Base-by-base conservation (phyloP, 257 asterid species). In the Vinca minor region DNA sequence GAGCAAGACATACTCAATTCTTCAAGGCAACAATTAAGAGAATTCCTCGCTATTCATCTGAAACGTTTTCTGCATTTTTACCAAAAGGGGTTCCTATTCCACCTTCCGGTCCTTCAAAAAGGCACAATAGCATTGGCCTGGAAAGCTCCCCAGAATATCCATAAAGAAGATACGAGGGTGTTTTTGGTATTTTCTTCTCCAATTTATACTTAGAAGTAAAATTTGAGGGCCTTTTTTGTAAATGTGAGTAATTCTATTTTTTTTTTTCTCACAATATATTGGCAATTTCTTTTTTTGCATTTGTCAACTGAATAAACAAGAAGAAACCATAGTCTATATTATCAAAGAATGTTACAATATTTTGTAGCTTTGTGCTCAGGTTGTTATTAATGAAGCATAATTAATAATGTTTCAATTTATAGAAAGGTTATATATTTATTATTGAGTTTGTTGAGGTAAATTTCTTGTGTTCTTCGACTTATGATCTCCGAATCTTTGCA, bases 81-180 rank as follows among this genome's bases (percentile, higher is more conserved):
- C 95, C 94, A 0, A 86, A 83, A 79, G 93, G 88, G 69, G 70
- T 76, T 14, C 94, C 95, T 0, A 72, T 86, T n/a, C 94, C 96
- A 45, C 95, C 95, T 11, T 89, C 94, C 3, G 88, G 74, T 39
- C 95, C 96, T 46, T 89, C 96, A 23, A 25, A 23, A 13, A 69
- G 91, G 71, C 91, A 83, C 78, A 86, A 89, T 50, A 73, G 44
- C 57, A 74, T 86, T 67, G 87, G 94, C 31, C 20, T 71, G 72
- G 59, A 77, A 26, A 65, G 67, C 44, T 59, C 50, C 3, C 63
- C 60, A 11, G 63, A 36, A 0, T 66, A 31, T 28, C 85, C 77
- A n/a, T 74, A 34, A 34, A 34, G 38, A 34, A 34, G 38, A 6
- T 3, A 34, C 6, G 38, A 34, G 6, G 6, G 38, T 2, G 6